Evolutionary conservation across 1,284 basidiomycete genomes (phyloP).

Genomic region (Ustilago sp.): DNA sequence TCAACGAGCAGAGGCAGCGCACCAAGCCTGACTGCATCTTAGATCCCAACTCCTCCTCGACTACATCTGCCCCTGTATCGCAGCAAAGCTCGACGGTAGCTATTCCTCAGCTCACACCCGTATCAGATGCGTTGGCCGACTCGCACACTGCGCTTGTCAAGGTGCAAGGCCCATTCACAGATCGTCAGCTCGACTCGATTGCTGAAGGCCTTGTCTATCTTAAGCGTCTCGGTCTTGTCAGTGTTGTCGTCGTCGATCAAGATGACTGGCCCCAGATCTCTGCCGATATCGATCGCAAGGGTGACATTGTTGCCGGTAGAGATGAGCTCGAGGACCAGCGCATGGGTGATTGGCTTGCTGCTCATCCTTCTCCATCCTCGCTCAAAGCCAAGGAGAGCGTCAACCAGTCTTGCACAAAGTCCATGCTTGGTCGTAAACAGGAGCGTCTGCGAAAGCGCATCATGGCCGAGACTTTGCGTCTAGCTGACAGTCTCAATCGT

Average conservation of each 20-base stretch:
- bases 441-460: conserved; percentile 76
- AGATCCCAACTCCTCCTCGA: conserved; percentile 48
- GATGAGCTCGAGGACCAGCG: conserved; percentile 52
- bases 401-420: conserved; percentile 12
- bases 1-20: conserved; percentile 35
- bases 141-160: conserved; percentile 91
- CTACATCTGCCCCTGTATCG: conserved; percentile 59
- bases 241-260: conserved; percentile 92
- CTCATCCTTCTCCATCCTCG: conserved; percentile 26
- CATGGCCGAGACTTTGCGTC: conserved; percentile 74
- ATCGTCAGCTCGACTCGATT: conserved; percentile 92
- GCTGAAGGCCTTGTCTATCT: conserved; percentile 92
- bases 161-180: conserved; percentile 95
- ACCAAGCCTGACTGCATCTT: conserved; percentile 8
- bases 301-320: conserved; percentile 35
- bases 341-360: conserved; percentile 57
- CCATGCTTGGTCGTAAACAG: conserved; percentile 43
- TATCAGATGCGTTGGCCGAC: conserved; percentile 45
- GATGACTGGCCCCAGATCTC: conserved; percentile 76
- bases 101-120: conserved; percentile 43
- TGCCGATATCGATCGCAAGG: conserved; percentile 47
- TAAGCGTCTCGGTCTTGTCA: conserved; percentile 92
- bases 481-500: conserved; percentile 84
- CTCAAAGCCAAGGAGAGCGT: conserved; percentile 31
- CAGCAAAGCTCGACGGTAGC: conserved; percentile 67